Evolutionary conservation across 495 filamentous ascomycete genomes (phyloP).

Genomic region (Astrocystis sublimbata): DNA sequence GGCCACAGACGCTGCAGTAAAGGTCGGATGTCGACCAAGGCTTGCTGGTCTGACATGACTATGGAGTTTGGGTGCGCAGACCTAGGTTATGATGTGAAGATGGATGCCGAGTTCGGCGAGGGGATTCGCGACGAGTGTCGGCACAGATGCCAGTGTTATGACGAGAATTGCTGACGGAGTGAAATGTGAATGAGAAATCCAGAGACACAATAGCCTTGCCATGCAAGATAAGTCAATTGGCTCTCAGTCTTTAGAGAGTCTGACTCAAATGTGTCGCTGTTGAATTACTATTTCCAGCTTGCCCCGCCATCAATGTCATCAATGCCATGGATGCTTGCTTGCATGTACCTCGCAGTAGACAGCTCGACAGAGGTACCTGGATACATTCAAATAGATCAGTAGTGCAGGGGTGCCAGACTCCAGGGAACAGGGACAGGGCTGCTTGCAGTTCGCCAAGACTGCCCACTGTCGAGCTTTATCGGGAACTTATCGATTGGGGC

Average conservation of each 20-base stretch:
- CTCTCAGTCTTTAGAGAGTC: neutral
- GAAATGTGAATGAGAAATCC: neutral
- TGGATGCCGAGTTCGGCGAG: constrained; percentile 6
- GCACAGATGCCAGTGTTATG: neutral
- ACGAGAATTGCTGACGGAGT: neutral
- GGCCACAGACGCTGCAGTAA: constrained; percentile 80
- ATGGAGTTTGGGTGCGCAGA: constrained; percentile 16
- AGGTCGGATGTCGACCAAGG: constrained; percentile 68
- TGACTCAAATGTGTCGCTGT: neutral
- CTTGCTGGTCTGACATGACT: constrained; percentile 27
- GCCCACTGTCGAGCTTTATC: neutral
- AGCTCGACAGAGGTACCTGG: too few relatives aligned
- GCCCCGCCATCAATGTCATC: constrained; percentile 14
- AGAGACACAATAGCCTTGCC: neutral
- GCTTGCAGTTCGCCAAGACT: neutral
- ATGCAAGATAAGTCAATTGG: constrained; percentile 4
- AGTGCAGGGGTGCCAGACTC: neutral
- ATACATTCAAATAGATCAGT: too few relatives aligned
- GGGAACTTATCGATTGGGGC: neutral
- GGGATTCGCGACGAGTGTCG: neutral
- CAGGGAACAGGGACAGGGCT: neutral
- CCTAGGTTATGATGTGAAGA: neutral
- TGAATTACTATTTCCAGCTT: neutral
- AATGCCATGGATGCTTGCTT: too few relatives aligned
- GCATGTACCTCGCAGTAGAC: too few relatives aligned